Evolutionary conservation across 2,329 filamentous ascomycete species (phyloP), one percentile per base, ranked within the genome.

Genomic region (Basipetospora sp.): DNA sequence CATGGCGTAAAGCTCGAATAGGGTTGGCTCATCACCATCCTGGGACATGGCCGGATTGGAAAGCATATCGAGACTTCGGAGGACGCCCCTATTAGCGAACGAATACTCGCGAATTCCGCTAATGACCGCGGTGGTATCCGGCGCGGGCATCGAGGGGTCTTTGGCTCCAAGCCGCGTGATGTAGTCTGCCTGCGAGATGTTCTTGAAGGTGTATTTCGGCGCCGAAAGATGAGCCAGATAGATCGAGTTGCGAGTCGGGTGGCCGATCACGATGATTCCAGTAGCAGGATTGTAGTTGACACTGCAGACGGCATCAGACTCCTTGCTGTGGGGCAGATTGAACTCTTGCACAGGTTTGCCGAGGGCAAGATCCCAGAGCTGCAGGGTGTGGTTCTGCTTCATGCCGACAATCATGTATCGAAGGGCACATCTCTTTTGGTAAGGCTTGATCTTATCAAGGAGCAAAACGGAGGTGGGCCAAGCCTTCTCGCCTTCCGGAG

Each of bases 341-440:
- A 98, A 79, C 62, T 98, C 90, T 56, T 98, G 88, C 27, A 98
- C 90, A 20, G 87, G 84, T 61, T 94, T 94, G 47, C 81, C 82
- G 25, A 98, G 77, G 30, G 83, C 86, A 52, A 98, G 77, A 64
- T 98, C 90, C 92, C 90, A 98, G 31, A 98, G 74, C 65, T 98
- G 92, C 44, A 98, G 74, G 40, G 88, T 92, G 62, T 98, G 90
- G 59, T 98, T 98, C 59, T 98, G 90, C 65, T 96, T 94, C 74
- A 96, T 85, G 50, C 90, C 90, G 44, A 98, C 84, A 54, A 98
- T 79, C 64, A 98, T 80, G 63, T 98, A 98, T 43, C 90, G 77
- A 44, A 94, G 69, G 34, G 92, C 87, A 52, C 82, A 80, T 42
- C 82, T 80, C 62, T 90, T 94, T 62, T 79, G 74, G 59, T 92